phyloP scores from a whole-genome alignment of 441 rosid species.

The Geranium incanum region DNA sequence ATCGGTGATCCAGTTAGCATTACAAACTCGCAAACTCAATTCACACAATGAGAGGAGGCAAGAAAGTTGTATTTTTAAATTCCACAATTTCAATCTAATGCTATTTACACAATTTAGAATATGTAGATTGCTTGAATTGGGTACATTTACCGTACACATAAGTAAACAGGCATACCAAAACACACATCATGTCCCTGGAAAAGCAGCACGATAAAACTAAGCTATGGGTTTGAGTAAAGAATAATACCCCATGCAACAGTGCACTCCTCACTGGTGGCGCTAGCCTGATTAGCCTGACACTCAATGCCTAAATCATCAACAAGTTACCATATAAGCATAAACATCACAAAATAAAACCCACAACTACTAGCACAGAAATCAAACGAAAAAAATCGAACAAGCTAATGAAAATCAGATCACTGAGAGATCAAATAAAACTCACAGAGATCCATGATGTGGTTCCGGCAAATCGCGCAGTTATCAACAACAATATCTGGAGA shows the following conservation, averaged over 20 bases:
- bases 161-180: neutral
- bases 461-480: constrained; percentile 6
- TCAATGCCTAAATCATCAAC: constrained; percentile 23
- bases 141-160: neutral
- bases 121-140: neutral
- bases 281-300: constrained; percentile 30
- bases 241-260: constrained; percentile 28
- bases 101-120: neutral
- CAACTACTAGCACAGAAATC: neutral
- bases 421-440: neutral
- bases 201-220: neutral
- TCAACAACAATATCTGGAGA: constrained; percentile 5
- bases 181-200: neutral
- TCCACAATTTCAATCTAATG: neutral
- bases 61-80: neutral
- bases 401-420: neutral
- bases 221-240: no score
- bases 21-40: no score
- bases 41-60: no score
- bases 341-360: neutral
- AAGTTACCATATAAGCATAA: neutral
- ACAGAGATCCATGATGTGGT: constrained; percentile 1
- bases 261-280: constrained; percentile 31
- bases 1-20: no score
- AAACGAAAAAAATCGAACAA: neutral